Base-by-base conservation (phyloP, 169 alveolate genomes). In the Plasmodium berghei region DNA sequence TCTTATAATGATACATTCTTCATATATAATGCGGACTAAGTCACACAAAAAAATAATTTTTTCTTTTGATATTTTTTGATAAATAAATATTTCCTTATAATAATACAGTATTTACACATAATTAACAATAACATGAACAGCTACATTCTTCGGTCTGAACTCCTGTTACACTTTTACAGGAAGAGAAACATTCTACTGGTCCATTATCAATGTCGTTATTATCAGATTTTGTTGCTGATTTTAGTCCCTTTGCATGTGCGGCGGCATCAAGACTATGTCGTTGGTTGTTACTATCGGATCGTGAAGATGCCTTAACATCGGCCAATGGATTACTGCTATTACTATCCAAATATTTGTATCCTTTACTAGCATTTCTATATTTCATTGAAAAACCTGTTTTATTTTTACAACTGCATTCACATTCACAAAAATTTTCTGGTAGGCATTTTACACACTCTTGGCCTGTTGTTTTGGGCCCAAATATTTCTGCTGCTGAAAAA, bases 331-430 rank as follows among this genome's bases (percentile, higher is more conserved):
- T 42, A 40, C n/a, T 63, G 48, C 20, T 12, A 22, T 9, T n/a
- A 18, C 59, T 20, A n/a, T 59, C 34, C 48, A n/a, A 18, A 18
- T 14, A 20, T 10, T 77, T 77, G 56, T 73, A 22, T 42, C 89
- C 89, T 40, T 26, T 63, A 48, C 89, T 77, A 24, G 89, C 89
- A 45, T 77, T 28, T 18, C 89, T 77, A 42, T 77, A 77, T 69
- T 77, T 77, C 89, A 77, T 77, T 48, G 89, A 48, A 77, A 77
- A 77, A 14, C 89, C 89, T 45, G 89, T 77, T 64, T 77, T 77
- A 55, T 77, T 77, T 45, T 77, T 77, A 49, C 89, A 77, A 55
- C 77, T 77, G 34, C 89, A 77, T 34, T 77, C 89, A 66, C 89
- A 77, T 45, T 77, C 89, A 77, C 89, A 77, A 52, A 77, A 77